phyloP scores from a whole-genome alignment of 2,329 filamentous ascomycete genomes.

The Botryotinia calthae region DNA sequence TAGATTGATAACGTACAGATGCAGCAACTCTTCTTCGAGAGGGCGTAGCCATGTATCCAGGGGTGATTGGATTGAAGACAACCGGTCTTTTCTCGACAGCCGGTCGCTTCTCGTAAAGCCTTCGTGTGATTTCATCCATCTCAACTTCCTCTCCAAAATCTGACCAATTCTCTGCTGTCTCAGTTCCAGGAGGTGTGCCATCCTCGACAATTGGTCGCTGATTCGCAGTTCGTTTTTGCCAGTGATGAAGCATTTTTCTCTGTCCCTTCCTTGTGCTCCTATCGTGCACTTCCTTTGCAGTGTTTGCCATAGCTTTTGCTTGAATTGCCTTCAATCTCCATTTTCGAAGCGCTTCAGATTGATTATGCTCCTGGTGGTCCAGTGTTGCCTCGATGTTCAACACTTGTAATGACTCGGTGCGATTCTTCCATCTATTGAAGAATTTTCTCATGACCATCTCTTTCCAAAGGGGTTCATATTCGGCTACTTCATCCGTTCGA shows the following conservation, averaged over 20 bases:
- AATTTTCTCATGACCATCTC: conserved; percentile 31
- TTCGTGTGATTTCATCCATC: conserved; percentile 29
- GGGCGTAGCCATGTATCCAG: conserved; percentile 29
- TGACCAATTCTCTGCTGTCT: conserved; percentile 34
- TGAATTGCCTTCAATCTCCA: conserved; percentile 37
- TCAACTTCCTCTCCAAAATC: conserved; percentile 35
- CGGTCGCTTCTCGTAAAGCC: conserved; percentile 25
- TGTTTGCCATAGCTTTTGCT: conserved; percentile 31
- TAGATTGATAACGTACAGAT: conserved; percentile 43
- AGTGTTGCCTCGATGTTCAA: conserved; percentile 34
- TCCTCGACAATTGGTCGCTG: conserved; percentile 25
- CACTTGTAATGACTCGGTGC: conserved; percentile 27
- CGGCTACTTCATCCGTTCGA: conserved; percentile 31
- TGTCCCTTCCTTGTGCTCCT: conserved; percentile 38
- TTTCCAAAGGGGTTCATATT: conserved; percentile 32
- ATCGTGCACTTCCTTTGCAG: conserved; percentile 35
- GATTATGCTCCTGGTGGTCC: conserved; percentile 34
- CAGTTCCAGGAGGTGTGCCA: conserved; percentile 24
- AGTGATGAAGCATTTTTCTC: conserved; percentile 38
- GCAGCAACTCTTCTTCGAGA: conserved; percentile 43
- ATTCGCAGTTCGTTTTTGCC: conserved; percentile 34
- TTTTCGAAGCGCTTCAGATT: conserved; percentile 34
- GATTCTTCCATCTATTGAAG: conserved; percentile 33
- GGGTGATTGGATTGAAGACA: conserved; percentile 21
- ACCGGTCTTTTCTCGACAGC: background rate